Percentiles rank a stretch among this genome's conserved stretches.
These are phyloP conservation scores for Phytophthora melonis DNA, from an alignment of 352 stramenopile species.

Conservation along the genomic window DNA sequence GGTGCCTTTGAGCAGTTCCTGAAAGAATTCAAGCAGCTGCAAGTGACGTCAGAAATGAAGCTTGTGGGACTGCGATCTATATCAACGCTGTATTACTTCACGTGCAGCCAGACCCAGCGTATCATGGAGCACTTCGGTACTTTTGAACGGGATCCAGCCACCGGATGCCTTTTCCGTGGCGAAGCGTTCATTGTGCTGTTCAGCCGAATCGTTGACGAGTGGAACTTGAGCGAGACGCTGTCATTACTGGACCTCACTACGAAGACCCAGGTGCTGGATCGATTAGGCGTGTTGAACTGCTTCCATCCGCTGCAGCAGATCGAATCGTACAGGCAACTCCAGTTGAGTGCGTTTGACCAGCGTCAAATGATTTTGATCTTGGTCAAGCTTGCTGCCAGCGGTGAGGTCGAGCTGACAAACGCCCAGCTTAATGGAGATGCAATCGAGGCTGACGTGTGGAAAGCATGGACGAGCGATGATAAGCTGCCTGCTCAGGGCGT, in stretches of 20 bases:
- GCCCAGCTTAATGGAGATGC: slow-evolving; percentile 55
- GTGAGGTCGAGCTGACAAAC: slow-evolving; percentile 60
- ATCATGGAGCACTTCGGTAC: slow-evolving; percentile 85
- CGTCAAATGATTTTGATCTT: slow-evolving; percentile 66
- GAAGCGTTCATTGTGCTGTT: slow-evolving; percentile 83
- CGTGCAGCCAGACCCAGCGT: slow-evolving; percentile 69
- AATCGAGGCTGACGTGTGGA: slow-evolving; percentile 64
- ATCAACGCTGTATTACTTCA: slow-evolving; percentile 79
- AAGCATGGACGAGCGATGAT: slow-evolving; percentile 61
- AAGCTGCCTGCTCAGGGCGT: slow-evolving; percentile 56
- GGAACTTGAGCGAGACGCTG: slow-evolving; percentile 71
- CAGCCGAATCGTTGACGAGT: slow-evolving; percentile 72
- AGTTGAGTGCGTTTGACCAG: slow-evolving; percentile 60
- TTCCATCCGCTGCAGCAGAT: slow-evolving; percentile 70
- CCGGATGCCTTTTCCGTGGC: slow-evolving; percentile 61
- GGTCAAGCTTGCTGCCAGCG: slow-evolving; percentile 53
- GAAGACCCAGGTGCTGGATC: slow-evolving; percentile 72
- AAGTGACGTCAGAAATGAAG: slow-evolving; percentile 69
- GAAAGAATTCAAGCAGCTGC: slow-evolving; percentile 82
- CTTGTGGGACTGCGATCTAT: slow-evolving; percentile 74
- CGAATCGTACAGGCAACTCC: slow-evolving; percentile 62
- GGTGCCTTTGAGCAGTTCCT: slow-evolving; percentile 77
- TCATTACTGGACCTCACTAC: slow-evolving; percentile 71
- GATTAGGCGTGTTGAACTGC: slow-evolving; percentile 67
- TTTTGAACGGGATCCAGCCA: slow-evolving; percentile 68